phyloP scores from a whole-genome alignment of 148 eudicot genomes.

The Vaccinium darrowii region DNA sequence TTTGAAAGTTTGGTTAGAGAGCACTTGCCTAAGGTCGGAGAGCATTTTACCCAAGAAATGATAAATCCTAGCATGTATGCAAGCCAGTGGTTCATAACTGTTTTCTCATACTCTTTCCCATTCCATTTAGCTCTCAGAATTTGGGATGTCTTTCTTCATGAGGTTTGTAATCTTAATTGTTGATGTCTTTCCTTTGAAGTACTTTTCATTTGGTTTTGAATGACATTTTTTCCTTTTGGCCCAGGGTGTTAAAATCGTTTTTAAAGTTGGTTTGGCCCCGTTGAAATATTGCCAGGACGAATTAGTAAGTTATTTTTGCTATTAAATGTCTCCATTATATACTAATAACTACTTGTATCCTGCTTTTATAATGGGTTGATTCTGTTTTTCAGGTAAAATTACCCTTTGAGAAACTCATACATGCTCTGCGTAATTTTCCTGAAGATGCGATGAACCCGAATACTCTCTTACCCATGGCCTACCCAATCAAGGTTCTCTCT shows the following conservation, averaged over 20 bases:
- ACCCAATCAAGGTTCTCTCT: slow-evolving; percentile 67
- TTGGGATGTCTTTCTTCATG: slow-evolving; percentile 93
- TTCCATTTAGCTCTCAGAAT: slow-evolving; percentile 93
- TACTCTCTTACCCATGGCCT: slow-evolving; percentile 78
- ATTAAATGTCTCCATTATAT: not conserved
- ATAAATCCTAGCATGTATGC: slow-evolving; percentile 99
- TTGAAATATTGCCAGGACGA: slow-evolving; percentile 90
- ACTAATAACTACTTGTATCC: not conserved
- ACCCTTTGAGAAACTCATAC: slow-evolving; percentile 93
- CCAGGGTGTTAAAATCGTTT: slow-evolving; percentile 87
- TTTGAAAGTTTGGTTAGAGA: slow-evolving; percentile 84
- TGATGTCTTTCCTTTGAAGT: not conserved
- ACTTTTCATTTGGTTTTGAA: not conserved
- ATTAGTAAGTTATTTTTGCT: slow-evolving; percentile 50
- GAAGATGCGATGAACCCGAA: slow-evolving; percentile 93
- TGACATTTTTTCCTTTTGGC: slow-evolving; percentile 18
- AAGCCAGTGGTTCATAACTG: slow-evolving; percentile 99
- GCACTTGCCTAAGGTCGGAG: slow-evolving; percentile 82
- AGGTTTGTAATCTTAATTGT: slow-evolving; percentile 50
- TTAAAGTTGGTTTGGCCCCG: slow-evolving; percentile 86
- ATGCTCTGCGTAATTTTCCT: slow-evolving; percentile 85
- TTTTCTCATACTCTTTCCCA: slow-evolving; percentile 92
- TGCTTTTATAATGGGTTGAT: not conserved
- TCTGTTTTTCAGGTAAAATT: slow-evolving; percentile 59
- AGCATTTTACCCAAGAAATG: slow-evolving; percentile 86